Base-by-base conservation (phyloP, 169 alveolate species). In the Pseudocohnilembus persalinus region DNA sequence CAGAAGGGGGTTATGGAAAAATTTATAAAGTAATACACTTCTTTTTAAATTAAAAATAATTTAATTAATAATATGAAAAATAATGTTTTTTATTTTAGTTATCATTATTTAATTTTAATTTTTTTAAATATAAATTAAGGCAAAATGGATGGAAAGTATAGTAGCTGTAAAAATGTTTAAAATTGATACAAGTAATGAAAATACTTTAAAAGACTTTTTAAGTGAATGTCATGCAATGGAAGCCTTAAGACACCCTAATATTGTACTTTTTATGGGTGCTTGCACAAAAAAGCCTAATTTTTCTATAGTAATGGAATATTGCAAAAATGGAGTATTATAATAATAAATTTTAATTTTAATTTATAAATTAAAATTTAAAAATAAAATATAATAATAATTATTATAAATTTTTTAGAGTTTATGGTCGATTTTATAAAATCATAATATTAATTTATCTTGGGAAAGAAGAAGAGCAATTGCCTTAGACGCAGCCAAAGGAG, bases 1-100 rank as follows among this genome's bases (percentile, higher is more conserved):
- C 96, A 16, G 96, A 93, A 85, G 97, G 97, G 31, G 96, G 96
- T 28, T 95, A 93, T 83, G 97, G 97, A 4, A 92, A 92, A 0
- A 96, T 95, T 32, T 88, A 88, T 33, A 89, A 92, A 74, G 68
- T 49, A 49, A 49, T 49, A 11, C 26, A 49, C 20, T 11, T 49
- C 68, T 11, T 11, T 49, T 49, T 11, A 11, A 11, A 4, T 49
- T 49, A 11, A 49, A 49, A 49, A 49, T 11, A n/a, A n/a, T n/a
- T n/a, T n/a, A n/a, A n/a, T n/a, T n/a, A n/a, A n/a, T n/a, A n/a
- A n/a, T n/a, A n/a, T n/a, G n/a, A n/a, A n/a, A n/a, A n/a, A n/a
- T n/a, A n/a, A n/a, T n/a, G n/a, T n/a, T n/a, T n/a, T n/a, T n/a
- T n/a, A n/a, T n/a, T n/a, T n/a, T n/a, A n/a, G n/a, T n/a, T n/a